Evolutionary conservation across 2,329 filamentous ascomycete species (phyloP), one percentile per base, ranked within the genome.

Genomic region (Alternaria hordeiaustralica): DNA sequence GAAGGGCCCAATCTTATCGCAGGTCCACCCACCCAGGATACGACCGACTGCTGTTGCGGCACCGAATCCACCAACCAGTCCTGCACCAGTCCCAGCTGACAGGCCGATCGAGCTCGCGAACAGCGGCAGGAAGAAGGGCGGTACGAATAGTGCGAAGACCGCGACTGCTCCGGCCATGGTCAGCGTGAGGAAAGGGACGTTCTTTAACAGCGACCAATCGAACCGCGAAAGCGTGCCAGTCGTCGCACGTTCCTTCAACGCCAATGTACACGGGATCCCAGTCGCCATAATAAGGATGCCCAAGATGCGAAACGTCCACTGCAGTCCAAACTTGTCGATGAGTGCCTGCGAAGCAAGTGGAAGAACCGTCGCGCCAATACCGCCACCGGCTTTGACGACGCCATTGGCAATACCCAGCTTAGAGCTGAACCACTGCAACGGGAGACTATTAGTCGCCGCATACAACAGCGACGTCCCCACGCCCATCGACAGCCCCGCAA

Each of bases 391-490:
- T 53, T 77, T 76, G 33, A 76, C 63, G 6, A 77, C 58, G 0
- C 74, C 73, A 20, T 77, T 77, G 7, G 73, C 72, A 5, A 75
- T 61, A 2, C 74, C 73, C 10, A 75, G 58, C n/a, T 70, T 68
- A 1, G 68, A 67, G 30, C 66, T 72, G 36, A 77, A 77, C 26
- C 72, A 77, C 49, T 77, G 73, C 28, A 74, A 63, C 0, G 72
- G 69, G 6, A 76, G 57, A 4, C 60, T 49, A 46, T 74, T 75
- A 12, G 46, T 58, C 56, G 72, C 69, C 0, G 85, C 85, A 21
- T 84, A 57, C 0, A 84, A 85, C 62, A 80, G 78, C 5, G 85
- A 64, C 15, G 84, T 69, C 0, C 86, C 85, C 11, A 78, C 75
- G 0, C 82, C 84, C 3, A 82, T 74, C 61, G 87, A 87, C 11